Evolutionary conservation across 768 basidiomycete genomes (phyloP).

Genomic region (Suillus discolor): DNA sequence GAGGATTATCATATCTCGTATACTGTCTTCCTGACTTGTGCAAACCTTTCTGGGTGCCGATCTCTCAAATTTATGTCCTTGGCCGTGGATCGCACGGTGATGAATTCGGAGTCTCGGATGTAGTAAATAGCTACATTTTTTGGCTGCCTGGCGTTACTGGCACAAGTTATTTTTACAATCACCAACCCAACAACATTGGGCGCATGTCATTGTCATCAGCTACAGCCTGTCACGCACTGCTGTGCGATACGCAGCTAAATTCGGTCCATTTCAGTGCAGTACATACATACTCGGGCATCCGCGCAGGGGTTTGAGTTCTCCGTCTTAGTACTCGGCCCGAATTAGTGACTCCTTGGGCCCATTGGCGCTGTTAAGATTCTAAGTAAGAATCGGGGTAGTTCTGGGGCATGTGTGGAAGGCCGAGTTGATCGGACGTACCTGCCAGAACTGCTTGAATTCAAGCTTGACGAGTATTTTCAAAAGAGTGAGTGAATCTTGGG

Average conservation of each 20-base stretch:
- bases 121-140: neutral
- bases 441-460: no score
- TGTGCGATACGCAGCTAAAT: neutral
- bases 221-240: no score
- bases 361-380: no score
- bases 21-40: neutral
- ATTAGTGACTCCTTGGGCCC: no score
- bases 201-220: neutral
- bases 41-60: neutral
- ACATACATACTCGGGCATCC: neutral
- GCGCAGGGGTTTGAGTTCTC: neutral
- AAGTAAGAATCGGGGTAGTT: no score
- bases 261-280: neutral
- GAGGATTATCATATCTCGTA: no score
- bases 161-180: neutral
- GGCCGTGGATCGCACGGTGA: neutral
- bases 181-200: neutral
- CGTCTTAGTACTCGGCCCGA: no score
- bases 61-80: neutral
- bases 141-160: neutral
- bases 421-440: no score
- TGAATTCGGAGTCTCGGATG: neutral
- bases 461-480: no score
- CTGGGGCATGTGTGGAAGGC: no score
- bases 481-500: no score